These are phyloP conservation scores for Starmerella apicola DNA, from an alignment of 805 yeast genomes.

Conservation along the genomic window DNA sequence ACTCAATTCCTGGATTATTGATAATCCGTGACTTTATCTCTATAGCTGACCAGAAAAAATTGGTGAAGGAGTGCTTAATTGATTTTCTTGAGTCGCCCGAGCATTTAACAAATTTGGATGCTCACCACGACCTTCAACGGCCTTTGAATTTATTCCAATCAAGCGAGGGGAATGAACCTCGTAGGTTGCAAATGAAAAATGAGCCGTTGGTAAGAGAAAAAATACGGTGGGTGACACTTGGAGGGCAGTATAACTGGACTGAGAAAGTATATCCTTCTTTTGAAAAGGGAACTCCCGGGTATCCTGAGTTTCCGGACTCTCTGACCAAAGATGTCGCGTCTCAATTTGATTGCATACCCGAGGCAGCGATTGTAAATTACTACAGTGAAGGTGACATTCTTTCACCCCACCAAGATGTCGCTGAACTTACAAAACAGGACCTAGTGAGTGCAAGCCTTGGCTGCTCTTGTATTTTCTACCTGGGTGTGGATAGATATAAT, in stretches of 20 bases:
- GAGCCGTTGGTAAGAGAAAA: constrained; percentile 15
- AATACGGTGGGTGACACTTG: constrained; percentile 37
- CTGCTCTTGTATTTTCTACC: constrained; percentile 31
- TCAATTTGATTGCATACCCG: constrained; percentile 25
- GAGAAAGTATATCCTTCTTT: constrained; percentile 32
- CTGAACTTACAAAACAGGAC: constrained; percentile 29
- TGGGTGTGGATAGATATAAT: constrained; percentile 20
- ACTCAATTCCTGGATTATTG: constrained; percentile 28
- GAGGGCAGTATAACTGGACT: constrained; percentile 38
- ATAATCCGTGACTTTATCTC: constrained; percentile 23
- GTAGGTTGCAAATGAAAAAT: constrained; percentile 3
- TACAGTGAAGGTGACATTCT: constrained; percentile 34
- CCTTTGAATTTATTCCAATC: constrained; percentile 26
- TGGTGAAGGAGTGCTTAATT: constrained; percentile 24
- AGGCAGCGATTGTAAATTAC: constrained; percentile 34
- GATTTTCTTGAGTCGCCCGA: constrained; percentile 26
- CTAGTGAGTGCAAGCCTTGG: constrained; percentile 32
- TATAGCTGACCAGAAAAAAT: constrained; percentile 22
- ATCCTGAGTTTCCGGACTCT: constrained; percentile 26
- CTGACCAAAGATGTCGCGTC: constrained; percentile 20
- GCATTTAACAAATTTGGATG: constrained; percentile 30
- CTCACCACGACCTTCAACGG: constrained; percentile 24
- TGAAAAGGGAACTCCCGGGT: constrained; percentile 23
- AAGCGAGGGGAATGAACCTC: not conserved
- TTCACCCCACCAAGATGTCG: constrained; percentile 35